Conservation (phyloP, 345 rosid species). For the Kernera saxatilis region DNA sequence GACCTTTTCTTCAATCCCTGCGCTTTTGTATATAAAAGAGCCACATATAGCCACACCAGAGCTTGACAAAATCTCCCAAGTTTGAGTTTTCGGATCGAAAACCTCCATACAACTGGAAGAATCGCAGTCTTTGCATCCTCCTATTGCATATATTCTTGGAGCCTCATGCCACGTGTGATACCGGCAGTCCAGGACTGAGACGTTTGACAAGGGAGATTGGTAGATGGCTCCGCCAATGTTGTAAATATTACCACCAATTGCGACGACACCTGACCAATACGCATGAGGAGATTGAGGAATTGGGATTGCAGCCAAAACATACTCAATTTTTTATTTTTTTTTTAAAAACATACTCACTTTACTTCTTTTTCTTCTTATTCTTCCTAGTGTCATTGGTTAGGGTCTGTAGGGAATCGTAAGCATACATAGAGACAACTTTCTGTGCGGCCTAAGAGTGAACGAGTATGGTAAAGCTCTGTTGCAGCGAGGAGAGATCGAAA, state of each 20-base stretch:
- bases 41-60: slow-evolving; percentile 13
- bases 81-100: slow-evolving; percentile 36
- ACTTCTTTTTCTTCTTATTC: not conserved
- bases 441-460: slow-evolving; percentile 24
- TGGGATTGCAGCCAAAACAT: slow-evolving; percentile 17
- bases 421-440: slow-evolving; percentile 52
- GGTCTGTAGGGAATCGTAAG: slow-evolving; percentile 31
- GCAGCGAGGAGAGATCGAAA: slow-evolving; percentile 47
- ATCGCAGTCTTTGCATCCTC: slow-evolving; percentile 49
- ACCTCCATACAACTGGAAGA: slow-evolving; percentile 64
- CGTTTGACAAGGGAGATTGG: slow-evolving; percentile 42
- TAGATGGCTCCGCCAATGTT: slow-evolving; percentile 48
- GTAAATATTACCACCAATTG: slow-evolving; percentile 38
- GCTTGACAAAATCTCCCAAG: slow-evolving; percentile 27
- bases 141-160: slow-evolving; percentile 55
- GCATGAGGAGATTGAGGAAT: slow-evolving; percentile 14
- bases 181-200: slow-evolving; percentile 61
- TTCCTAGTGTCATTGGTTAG: slow-evolving; percentile 3
- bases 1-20: not conserved
- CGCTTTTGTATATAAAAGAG: not conserved
- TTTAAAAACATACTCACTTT: not conserved
- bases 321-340: not conserved
- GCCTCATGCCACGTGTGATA: slow-evolving; percentile 44
- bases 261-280: slow-evolving; percentile 16
- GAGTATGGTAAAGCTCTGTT: slow-evolving; percentile 43